A percentile compares a stretch with the other conserved stretches of the same genome.
Evolutionary conservation across 495 filamentous ascomycete genomes (phyloP).

Genomic region (Pseudotulostoma volvatum): DNA sequence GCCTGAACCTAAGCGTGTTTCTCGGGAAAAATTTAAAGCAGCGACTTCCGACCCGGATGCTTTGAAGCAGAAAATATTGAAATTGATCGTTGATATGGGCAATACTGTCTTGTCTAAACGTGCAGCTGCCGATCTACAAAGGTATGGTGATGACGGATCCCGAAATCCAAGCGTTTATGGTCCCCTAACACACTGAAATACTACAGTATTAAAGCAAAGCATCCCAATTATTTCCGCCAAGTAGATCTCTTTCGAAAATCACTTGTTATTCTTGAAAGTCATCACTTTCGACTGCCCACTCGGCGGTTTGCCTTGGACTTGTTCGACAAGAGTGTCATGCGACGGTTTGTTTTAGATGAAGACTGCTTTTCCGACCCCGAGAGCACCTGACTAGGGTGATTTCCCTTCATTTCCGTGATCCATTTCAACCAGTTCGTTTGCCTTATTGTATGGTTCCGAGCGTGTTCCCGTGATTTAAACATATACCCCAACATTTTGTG

Average conservation of each 20-base stretch:
- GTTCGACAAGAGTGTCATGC: constrained; percentile 77
- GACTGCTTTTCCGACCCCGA: constrained; percentile 34
- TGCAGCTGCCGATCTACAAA: constrained; percentile 53
- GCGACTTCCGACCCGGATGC: constrained; percentile 44
- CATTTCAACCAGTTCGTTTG: too few species aligned
- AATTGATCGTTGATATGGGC: constrained; percentile 68
- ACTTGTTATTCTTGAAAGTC: constrained; percentile 70
- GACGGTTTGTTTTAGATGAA: constrained; percentile 59
- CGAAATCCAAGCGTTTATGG: not conserved
- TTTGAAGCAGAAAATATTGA: constrained; percentile 55
- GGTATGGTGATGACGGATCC: too few species aligned
- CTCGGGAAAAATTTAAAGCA: constrained; percentile 25
- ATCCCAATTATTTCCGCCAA: constrained; percentile 55
- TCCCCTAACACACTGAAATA: not conserved
- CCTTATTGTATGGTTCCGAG: too few species aligned
- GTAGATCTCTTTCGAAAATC: constrained; percentile 66
- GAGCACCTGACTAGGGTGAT: constrained; percentile 15
- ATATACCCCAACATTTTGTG: too few species aligned
- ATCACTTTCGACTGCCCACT: constrained; percentile 72
- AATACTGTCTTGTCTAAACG: constrained; percentile 76
- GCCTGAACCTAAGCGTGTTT: constrained; percentile 20
- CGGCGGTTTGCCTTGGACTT: constrained; percentile 81
- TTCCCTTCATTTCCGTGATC: too few species aligned
- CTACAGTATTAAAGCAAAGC: constrained; percentile 45
- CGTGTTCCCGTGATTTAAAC: too few species aligned